Conservation (phyloP, 1,139 yeast genomes). For the Diutina scorzettiae region DNA sequence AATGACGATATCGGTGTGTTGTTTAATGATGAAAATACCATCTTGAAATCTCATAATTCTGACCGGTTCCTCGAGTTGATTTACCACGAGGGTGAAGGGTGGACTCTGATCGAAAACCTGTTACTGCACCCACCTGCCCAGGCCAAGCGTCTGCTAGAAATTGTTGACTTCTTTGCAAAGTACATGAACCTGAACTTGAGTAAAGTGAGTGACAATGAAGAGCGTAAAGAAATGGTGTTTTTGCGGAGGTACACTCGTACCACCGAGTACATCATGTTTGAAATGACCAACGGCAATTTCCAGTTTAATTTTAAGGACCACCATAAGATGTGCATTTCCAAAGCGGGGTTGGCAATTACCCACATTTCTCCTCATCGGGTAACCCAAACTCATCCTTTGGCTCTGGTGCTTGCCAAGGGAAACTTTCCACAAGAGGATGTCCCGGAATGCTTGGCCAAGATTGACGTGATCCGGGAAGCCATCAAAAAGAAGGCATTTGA, state of each 20-base stretch:
- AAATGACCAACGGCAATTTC: constrained; percentile 81
- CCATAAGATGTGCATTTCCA: constrained; percentile 72
- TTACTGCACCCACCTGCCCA: constrained; percentile 45
- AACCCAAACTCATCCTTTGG: constrained; percentile 58
- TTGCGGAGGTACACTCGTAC: constrained; percentile 75
- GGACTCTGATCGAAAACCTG: constrained; percentile 60
- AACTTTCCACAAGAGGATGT: constrained; percentile 43
- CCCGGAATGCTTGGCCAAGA: constrained; percentile 34
- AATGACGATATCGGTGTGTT: constrained; percentile 89
- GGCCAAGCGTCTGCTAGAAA: constrained; percentile 61
- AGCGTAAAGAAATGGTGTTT: constrained; percentile 52
- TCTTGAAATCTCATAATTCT: constrained; percentile 55
- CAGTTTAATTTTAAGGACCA: constrained; percentile 96
- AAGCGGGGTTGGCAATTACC: constrained; percentile 64
- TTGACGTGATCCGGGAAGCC: constrained; percentile 11
- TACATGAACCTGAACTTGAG: constrained; percentile 76
- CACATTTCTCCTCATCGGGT: constrained; percentile 71
- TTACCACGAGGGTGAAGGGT: constrained; percentile 52
- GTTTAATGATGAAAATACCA: constrained; percentile 73
- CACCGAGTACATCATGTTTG: constrained; percentile 78
- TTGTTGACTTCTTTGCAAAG: constrained; percentile 73
- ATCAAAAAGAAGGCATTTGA: constrained; percentile 7
- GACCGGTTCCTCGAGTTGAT: constrained; percentile 52
- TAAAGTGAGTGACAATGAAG: constrained; percentile 54
- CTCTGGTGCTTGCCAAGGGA: constrained; percentile 48